Conservation (phyloP, 768 basidiomycete genomes). For the Cantharellus anzutake region DNA sequence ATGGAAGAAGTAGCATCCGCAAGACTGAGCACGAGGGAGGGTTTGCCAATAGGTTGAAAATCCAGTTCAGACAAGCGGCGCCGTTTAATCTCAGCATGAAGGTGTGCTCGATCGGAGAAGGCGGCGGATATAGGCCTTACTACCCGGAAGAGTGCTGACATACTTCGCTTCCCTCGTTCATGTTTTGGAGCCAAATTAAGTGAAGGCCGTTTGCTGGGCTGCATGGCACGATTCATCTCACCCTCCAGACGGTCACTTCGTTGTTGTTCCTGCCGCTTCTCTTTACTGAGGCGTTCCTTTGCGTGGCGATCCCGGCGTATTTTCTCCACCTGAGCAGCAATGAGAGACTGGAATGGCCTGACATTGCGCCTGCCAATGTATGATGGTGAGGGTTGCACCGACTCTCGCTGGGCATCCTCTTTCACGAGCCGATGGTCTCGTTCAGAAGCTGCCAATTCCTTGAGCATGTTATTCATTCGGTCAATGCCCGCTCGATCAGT, state of each 20-base stretch:
- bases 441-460: constrained; percentile 37
- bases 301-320: constrained; percentile 54
- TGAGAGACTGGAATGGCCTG: constrained; percentile 47
- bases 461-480: constrained; percentile 56
- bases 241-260: constrained; percentile 58
- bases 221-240: constrained; percentile 55
- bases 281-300: constrained; percentile 49
- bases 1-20: constrained; percentile 50
- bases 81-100: constrained; percentile 2
- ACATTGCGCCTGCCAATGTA: constrained; percentile 25
- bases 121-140: constrained; percentile 78
- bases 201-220: constrained; percentile 27
- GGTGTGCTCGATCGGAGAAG: constrained; percentile 33
- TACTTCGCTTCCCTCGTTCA: constrained; percentile 75
- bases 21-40: constrained; percentile 53
- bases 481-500: constrained; percentile 54
- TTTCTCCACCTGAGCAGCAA: constrained; percentile 59
- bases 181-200: constrained; percentile 38
- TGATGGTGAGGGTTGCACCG: constrained; percentile 28
- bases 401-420: constrained; percentile 55
- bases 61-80: constrained; percentile 57
- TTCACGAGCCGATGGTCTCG: constrained; percentile 57
- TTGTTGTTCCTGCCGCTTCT: constrained; percentile 57
- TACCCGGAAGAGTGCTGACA: constrained; percentile 52
- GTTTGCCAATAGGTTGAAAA: constrained; percentile 52